These are phyloP conservation scores for Alternaria gaisen DNA, from an alignment of 2,329 filamentous ascomycete genomes.

Conservation along the genomic window DNA sequence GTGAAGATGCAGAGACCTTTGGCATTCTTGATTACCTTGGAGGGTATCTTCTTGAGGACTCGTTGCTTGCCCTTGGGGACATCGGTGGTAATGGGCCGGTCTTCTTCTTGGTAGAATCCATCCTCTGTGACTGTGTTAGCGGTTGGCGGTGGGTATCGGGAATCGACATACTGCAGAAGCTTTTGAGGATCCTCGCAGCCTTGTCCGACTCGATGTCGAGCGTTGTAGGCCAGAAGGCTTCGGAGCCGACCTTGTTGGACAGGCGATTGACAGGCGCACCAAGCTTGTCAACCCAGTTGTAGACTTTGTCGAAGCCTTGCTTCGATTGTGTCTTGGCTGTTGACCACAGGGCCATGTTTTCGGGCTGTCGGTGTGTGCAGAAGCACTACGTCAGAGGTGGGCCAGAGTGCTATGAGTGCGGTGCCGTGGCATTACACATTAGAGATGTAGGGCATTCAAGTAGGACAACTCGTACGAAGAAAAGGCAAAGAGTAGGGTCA, in stretches of 20 bases:
- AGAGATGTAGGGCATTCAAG: constrained; percentile 21
- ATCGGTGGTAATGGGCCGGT: constrained; percentile 54
- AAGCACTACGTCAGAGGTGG: constrained; percentile 20
- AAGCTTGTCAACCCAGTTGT: constrained; percentile 71
- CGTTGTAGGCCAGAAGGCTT: constrained; percentile 85
- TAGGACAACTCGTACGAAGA: constrained; percentile 17
- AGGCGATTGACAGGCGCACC: constrained; percentile 81
- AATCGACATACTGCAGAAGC: constrained; percentile 80
- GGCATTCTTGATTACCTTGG: constrained; percentile 83
- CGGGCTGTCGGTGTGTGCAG: constrained; percentile 4
- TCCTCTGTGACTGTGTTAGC: constrained; percentile 59
- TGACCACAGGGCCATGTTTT: constrained; percentile 44
- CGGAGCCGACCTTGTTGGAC: constrained; percentile 81
- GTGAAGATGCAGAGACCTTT: constrained; percentile 94
- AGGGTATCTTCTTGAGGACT: constrained; percentile 83
- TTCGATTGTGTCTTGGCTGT: constrained; percentile 49
- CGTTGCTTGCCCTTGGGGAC: constrained; percentile 69
- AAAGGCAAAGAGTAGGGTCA: constrained; percentile 20
- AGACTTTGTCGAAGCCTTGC: constrained; percentile 74
- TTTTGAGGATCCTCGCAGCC: constrained; percentile 85
- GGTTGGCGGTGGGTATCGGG: not conserved
- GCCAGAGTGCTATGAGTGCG: constrained; percentile 29
- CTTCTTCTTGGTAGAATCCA: constrained; percentile 71
- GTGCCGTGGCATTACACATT: constrained; percentile 34
- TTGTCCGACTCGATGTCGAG: constrained; percentile 92